Conservation (phyloP, 2,329 filamentous ascomycete genomes). For the Diaporthe sp. region DNA sequence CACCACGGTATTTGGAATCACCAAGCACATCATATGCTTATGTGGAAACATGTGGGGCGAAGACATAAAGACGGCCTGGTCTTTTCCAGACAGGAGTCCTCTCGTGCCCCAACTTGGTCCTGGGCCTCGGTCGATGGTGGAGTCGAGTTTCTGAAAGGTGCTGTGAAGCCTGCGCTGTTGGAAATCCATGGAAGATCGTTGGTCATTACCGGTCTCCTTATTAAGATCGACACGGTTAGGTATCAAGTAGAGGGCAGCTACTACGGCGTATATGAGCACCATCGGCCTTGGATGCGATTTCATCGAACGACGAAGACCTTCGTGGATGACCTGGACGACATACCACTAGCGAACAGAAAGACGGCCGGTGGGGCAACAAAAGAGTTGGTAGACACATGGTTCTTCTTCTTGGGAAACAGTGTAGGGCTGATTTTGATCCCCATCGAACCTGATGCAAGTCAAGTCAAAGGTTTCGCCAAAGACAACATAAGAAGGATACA, state of each 20-base stretch:
- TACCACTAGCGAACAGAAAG: background rate
- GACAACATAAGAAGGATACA: background rate
- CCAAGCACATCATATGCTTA: background rate
- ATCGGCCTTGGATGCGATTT: background rate
- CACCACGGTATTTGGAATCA: background rate
- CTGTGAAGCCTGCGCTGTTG: background rate
- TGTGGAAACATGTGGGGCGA: background rate
- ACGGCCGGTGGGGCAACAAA: background rate
- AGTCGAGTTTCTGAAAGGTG: background rate
- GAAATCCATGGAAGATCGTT: background rate
- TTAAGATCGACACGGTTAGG: background rate
- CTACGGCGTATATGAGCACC: background rate
- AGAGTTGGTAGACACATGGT: background rate
- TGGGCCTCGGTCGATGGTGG: constrained; percentile 6
- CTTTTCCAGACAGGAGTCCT: background rate
- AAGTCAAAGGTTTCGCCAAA: background rate
- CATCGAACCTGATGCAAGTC: background rate
- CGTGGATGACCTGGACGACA: background rate
- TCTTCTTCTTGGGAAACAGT: background rate
- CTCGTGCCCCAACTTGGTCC: constrained; percentile 13
- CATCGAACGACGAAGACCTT: background rate
- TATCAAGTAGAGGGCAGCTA: background rate
- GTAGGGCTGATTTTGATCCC: background rate
- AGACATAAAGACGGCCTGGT: background rate
- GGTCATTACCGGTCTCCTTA: background rate